Evolutionary conservation across 2,329 filamentous ascomycete genomes (phyloP).

Genomic region (Pestalotiopsis sp.): DNA sequence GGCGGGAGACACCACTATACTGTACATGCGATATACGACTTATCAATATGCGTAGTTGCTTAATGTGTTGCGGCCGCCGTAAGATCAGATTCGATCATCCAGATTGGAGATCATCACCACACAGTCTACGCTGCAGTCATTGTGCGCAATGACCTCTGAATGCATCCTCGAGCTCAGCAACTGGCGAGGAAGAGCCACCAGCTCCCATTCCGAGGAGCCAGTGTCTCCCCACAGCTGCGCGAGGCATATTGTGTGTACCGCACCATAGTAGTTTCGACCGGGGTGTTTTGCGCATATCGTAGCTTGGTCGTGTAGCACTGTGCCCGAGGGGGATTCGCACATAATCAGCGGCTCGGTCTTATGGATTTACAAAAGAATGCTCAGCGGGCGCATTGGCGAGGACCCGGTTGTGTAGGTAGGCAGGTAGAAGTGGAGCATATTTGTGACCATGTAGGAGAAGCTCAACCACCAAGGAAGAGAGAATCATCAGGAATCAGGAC

Average conservation of each 20-base stretch:
- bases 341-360: neutral
- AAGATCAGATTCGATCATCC: too few relatives aligned
- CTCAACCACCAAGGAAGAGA: neutral
- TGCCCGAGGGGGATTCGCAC: slow-evolving; percentile 6
- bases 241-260: neutral
- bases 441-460: neutral
- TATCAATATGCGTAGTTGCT: neutral
- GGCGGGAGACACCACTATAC: neutral
- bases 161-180: neutral
- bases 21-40: neutral
- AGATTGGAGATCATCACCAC: too few relatives aligned
- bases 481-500: neutral
- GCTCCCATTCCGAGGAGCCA: neutral
- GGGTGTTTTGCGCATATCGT: neutral
- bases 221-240: neutral
- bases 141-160: too few relatives aligned
- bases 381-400: neutral
- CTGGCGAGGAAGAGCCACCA: neutral
- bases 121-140: too few relatives aligned
- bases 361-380: neutral
- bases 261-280: neutral
- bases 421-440: neutral
- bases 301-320: neutral
- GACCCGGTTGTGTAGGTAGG: neutral
- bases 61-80: too few relatives aligned